Percentiles rank a stretch among this genome's conserved stretches.
These are phyloP conservation scores for Dioszegia crocea DNA, from an alignment of 768 basidiomycete species.

Conservation along the genomic window DNA sequence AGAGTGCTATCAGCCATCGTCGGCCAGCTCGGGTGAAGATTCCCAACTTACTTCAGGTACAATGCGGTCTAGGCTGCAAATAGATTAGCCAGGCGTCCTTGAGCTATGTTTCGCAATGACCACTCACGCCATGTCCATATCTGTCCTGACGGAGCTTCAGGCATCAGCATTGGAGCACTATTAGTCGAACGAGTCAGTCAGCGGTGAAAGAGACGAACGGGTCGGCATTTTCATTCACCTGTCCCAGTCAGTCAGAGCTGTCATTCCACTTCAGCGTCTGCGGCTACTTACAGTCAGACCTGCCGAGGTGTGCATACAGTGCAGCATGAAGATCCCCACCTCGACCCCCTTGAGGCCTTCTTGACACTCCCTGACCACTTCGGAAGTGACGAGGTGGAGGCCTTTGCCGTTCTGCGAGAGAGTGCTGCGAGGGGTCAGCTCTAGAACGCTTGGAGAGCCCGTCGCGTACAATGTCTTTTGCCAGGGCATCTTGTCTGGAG, in stretches of 20 bases:
- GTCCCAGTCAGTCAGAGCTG: constrained; percentile 50
- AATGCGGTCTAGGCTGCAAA: constrained; percentile 68
- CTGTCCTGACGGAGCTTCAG: constrained; percentile 51
- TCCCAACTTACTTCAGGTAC: constrained; percentile 68
- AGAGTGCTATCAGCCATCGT: too few relatives aligned
- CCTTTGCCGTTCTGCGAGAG: constrained; percentile 47
- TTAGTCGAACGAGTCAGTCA: too few relatives aligned
- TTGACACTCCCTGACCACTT: constrained; percentile 63
- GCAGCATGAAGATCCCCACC: constrained; percentile 83
- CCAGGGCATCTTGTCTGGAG: constrained; percentile 67
- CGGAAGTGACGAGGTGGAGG: constrained; percentile 79
- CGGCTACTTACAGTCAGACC: constrained; percentile 64
- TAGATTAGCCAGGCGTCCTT: too few relatives aligned
- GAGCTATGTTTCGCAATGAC: too few relatives aligned
- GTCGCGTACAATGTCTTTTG: constrained; percentile 66
- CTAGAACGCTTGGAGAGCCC: not conserved
- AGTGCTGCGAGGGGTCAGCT: constrained; percentile 23
- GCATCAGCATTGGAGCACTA: not conserved
- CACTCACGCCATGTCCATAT: constrained; percentile 77
- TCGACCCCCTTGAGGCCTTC: constrained; percentile 66
- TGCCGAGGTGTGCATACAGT: constrained; percentile 59
- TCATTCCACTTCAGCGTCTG: constrained; percentile 57
- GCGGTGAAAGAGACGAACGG: too few relatives aligned
- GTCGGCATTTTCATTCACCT: constrained; percentile 84
- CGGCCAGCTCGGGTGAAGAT: too few relatives aligned